phyloP scores from a whole-genome alignment of 2,329 filamentous ascomycete species.

The Zelopaecilomyces penicillatus region DNA sequence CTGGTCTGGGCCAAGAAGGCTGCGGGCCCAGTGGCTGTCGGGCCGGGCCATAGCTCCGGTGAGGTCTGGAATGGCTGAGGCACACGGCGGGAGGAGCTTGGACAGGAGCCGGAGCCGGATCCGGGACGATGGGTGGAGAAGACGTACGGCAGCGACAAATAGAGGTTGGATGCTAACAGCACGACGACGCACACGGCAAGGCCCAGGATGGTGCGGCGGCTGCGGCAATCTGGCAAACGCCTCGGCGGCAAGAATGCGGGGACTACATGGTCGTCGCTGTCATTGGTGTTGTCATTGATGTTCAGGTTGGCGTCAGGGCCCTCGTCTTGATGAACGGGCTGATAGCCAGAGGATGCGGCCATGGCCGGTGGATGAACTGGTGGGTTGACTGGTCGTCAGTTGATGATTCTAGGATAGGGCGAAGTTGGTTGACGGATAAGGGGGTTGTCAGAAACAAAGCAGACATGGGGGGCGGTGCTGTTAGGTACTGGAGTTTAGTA shows the following conservation, averaged over 20 bases:
- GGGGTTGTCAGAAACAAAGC: background rate
- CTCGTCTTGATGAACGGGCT: slow-evolving; percentile 26
- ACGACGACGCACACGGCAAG: slow-evolving; percentile 27
- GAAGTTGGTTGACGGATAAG: background rate
- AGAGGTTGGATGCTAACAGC: slow-evolving; percentile 29
- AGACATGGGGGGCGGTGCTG: background rate
- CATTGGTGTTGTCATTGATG: background rate
- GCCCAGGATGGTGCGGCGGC: slow-evolving; percentile 21
- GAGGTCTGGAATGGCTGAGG: slow-evolving; percentile 57
- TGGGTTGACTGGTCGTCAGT: too few relatives aligned
- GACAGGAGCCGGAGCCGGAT: slow-evolving; percentile 17
- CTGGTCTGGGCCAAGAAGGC: slow-evolving; percentile 67
- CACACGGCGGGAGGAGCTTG: slow-evolving; percentile 31
- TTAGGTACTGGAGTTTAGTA: background rate
- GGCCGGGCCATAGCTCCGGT: slow-evolving; percentile 53
- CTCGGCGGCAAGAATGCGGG: slow-evolving; percentile 8
- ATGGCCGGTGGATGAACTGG: too few relatives aligned
- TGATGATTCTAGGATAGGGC: too few relatives aligned
- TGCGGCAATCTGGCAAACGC: slow-evolving; percentile 18
- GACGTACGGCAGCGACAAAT: slow-evolving; percentile 25
- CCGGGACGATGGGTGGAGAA: slow-evolving; percentile 11
- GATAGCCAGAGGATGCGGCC: slow-evolving; percentile 18
- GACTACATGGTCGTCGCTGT: slow-evolving; percentile 6
- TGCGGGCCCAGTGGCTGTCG: slow-evolving; percentile 60
- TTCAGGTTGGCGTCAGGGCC: slow-evolving; percentile 5